Evolutionary conservation across 495 filamentous ascomycete species (phyloP), one percentile per base, ranked within the genome.

Genomic region (Podospora comata): DNA sequence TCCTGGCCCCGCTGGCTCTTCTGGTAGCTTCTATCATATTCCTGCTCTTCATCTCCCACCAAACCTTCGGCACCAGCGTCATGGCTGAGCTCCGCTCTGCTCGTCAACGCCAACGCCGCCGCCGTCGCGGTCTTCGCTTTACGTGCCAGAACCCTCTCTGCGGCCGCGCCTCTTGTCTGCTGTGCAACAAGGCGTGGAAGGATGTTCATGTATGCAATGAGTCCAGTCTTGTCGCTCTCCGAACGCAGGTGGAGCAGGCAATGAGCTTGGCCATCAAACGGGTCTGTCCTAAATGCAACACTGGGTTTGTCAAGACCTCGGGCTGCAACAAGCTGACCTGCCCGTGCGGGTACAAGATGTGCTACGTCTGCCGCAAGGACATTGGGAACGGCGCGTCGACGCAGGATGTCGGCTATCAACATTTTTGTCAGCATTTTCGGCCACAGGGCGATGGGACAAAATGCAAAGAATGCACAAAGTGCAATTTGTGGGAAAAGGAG

Each of bases 261-360:
- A 93, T 94, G 81, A 94, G 93, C 54, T 88, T 93, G 64, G 95
- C 95, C 16, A 88, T 99, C 70, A 99, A 99, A 79, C 92, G 95
- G 55, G 97, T 94, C 19, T 99, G 95, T 77, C 95, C 95, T 11
- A 85, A 87, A 64, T 99, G 95, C 81, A 87, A 90, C 67, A 88
- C 93, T 27, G 91, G 90, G 18, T 97, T 99, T 74, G 90, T 99
- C 77, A 97, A 97, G 74, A 88, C 85, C 2, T 88, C 90, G 39
- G 95, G 95, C 68, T 99, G 95, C 83, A 99, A 99, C 80, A 97
- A 97, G 77, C 79, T 99, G 18, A 94, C 91, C n/a, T 99, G 95
- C 76, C 85, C 92, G n/a, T 99, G 95, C 76, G 94, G 95, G 0
- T 99, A 97, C 78, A 89, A 90, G 68, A 99, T 99, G 95, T 99